Percentiles rank a stretch among this genome's conserved stretches.
phyloP scores from a whole-genome alignment of 192 early-diverging fungal genomes.

The Allomyces javanicus region DNA sequence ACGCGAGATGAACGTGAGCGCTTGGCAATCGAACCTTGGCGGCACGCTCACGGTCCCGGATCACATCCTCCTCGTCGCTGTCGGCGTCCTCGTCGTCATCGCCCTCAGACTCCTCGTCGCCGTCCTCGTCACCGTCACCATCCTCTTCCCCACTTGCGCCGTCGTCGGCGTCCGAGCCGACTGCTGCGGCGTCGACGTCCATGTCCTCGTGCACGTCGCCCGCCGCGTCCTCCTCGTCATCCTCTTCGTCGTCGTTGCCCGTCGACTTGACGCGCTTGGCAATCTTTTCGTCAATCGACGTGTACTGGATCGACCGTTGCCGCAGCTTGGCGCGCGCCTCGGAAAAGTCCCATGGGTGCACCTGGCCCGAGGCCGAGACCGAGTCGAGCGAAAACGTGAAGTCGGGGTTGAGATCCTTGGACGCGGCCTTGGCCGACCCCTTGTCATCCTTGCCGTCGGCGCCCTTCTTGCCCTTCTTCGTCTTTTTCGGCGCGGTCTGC shows the following conservation, averaged over 20 bases:
- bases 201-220: conserved; percentile 12
- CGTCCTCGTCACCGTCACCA: conserved; percentile 17
- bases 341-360: conserved; percentile 61
- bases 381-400: conserved; percentile 65
- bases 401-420: conserved; percentile 37
- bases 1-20: background rate
- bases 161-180: conserved; percentile 24
- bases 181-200: conserved; percentile 25
- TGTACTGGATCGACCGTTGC: conserved; percentile 17
- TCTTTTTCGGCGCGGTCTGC: background rate
- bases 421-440: background rate
- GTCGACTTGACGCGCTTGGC: conserved; percentile 8
- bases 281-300: conserved; percentile 13
- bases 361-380: conserved; percentile 31
- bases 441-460: background rate
- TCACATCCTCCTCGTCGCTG: conserved; percentile 16
- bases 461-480: background rate
- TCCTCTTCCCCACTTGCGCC: conserved; percentile 16
- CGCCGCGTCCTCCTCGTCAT: conserved; percentile 6
- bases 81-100: conserved; percentile 13
- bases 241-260: conserved; percentile 12
- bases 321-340: conserved; percentile 46
- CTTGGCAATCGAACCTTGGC: background rate
- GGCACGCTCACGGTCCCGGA: conserved; percentile 25
- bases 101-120: conserved; percentile 12